Evolutionary conservation across 2,329 filamentous ascomycete species (phyloP), one percentile per base, ranked within the genome.

Genomic region (Trichophyton equinum): DNA sequence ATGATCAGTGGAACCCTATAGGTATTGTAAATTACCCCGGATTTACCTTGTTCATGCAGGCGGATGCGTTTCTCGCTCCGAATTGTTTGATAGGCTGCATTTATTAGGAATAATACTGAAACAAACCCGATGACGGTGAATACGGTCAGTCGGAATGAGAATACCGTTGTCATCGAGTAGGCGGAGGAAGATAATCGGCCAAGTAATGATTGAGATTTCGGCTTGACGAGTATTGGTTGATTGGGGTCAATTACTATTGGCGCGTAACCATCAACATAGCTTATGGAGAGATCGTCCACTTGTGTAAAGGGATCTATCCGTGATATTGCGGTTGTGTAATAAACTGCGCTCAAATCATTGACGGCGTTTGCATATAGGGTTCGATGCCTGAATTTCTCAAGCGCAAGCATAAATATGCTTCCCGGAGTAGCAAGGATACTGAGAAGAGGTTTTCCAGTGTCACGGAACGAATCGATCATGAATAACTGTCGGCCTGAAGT

Each of bases 401-500:
- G 78, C 0, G 85, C 91, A 36, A 83, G 82, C 67, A 95, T 87
- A 75, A 97, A 97, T 66, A 96, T 88, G 64, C 88, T 91, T 57
- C 86, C 81, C 0, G 87, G 85, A 65, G 96, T 91, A 4, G 91
- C 88, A 33, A 97, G 79, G 8, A 96, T 80, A 57, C 87, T 81
- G 20, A 97, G 81, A 8, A 97, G 78, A 0, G 91, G 89, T 46
- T 85, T 82, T n/a, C 83, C 85, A 0, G 89, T 95, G 64, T 89
- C 85, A 62, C 91, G 85, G 73, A 96, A 96, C 4, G 81, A 78
- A 75, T 97, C 92, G 62, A 94, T 87, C 61, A 85, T 85, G 72
- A 96, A 97, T 8, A 97, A 79, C 71, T 97, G 92, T 57, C 86
- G 81, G 4, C 92, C 92, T 0, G 90, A 95, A 69, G 83, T 85